These are phyloP conservation scores for Candida manassasensis DNA, from an alignment of 805 yeast species.

Conservation along the genomic window DNA sequence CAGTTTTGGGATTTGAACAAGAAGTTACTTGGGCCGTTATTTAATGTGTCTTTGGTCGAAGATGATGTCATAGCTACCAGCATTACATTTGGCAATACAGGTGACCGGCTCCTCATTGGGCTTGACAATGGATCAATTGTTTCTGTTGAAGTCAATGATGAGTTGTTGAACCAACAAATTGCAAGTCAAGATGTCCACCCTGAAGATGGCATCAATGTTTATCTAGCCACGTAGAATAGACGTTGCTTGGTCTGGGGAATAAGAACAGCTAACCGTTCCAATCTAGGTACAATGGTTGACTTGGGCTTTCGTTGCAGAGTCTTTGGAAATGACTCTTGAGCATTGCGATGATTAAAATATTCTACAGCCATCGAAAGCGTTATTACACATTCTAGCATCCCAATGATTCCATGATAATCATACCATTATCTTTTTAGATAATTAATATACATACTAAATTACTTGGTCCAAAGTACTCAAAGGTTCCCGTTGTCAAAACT, in stretches of 20 bases:
- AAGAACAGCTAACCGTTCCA: no score
- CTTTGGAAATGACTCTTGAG: no score
- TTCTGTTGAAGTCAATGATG: constrained; percentile 1
- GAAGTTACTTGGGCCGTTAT: constrained; percentile 15
- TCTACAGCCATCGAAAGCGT: no score
- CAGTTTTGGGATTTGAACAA: constrained; percentile 28
- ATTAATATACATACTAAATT: no score
- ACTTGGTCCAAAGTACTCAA: no score
- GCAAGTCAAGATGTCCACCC: background rate
- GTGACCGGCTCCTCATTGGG: constrained; percentile 18
- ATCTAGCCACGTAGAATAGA: constrained; percentile 9
- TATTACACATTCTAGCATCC: no score
- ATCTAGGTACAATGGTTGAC: no score
- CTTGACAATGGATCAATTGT: constrained; percentile 17
- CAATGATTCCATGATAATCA: no score
- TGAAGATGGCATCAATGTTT: background rate
- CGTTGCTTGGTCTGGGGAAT: constrained; percentile 1
- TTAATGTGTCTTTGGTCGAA: constrained; percentile 10
- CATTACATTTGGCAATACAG: constrained; percentile 15
- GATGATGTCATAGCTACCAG: constrained; percentile 4
- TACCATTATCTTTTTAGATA: no score
- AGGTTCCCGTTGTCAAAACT: no score
- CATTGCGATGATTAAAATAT: no score
- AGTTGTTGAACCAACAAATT: background rate
- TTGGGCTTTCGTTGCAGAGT: no score